Evolutionary conservation across 148 eudicot genomes (phyloP).

Genomic region (Silene uniflora): DNA sequence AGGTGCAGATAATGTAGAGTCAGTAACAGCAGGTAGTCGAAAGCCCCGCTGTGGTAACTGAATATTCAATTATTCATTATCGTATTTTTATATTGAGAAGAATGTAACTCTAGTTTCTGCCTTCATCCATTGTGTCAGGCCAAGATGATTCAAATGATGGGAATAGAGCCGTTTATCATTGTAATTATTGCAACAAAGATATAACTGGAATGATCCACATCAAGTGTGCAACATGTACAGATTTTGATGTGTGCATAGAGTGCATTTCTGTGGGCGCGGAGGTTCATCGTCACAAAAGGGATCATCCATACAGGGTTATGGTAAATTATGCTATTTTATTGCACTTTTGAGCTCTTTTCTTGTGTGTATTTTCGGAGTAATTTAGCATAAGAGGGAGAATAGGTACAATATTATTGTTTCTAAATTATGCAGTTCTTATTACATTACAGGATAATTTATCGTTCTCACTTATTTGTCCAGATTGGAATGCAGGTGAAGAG

Average conservation of each 20-base stretch:
- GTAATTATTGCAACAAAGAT: slow-evolving; percentile 96
- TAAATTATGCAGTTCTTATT: neutral
- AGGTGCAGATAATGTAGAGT: slow-evolving; percentile 68
- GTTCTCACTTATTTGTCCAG: slow-evolving; percentile 77
- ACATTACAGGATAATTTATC: slow-evolving; percentile 72
- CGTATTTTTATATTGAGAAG: neutral
- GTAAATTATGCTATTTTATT: slow-evolving; percentile 34
- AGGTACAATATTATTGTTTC: neutral
- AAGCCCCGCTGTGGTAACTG: neutral
- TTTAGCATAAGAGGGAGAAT: neutral
- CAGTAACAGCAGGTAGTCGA: slow-evolving; percentile 55
- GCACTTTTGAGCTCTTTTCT: neutral
- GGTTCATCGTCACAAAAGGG: slow-evolving; percentile 82
- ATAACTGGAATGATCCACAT: slow-evolving; percentile 81
- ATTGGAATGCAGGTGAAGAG: slow-evolving; percentile 98
- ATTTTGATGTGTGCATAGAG: slow-evolving; percentile 91
- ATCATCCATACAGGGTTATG: slow-evolving; percentile 92
- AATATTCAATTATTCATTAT: neutral
- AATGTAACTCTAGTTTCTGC: neutral
- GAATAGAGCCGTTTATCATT: slow-evolving; percentile 79
- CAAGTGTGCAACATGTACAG: slow-evolving; percentile 79
- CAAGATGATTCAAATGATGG: slow-evolving; percentile 59
- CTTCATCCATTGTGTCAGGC: slow-evolving; percentile 36
- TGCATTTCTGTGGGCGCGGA: slow-evolving; percentile 97
- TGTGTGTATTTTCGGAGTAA: neutral